Evolutionary conservation across 805 yeast genomes (phyloP), one percentile per base, ranked within the genome.

Genomic region (Scheffersomyces stipitis): DNA sequence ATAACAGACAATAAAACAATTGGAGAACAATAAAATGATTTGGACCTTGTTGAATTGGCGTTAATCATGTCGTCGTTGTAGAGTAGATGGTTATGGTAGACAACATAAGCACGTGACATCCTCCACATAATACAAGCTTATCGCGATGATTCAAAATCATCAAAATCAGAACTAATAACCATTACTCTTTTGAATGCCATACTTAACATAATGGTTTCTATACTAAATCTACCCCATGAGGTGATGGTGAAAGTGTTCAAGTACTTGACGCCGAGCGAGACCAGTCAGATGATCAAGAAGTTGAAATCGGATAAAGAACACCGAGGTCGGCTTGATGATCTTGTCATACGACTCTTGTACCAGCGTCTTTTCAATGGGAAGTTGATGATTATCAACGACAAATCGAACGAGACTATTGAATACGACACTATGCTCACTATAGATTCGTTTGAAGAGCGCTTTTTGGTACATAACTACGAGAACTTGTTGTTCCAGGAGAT

Each of bases 301-400:
- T 23, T 32, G 15, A 18, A 16, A 5, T 15, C 15, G 6, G n/a
- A 17, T 23, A 14, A 16, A 10, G 22, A 9, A 13, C n/a, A 7
- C 15, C 9, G 12, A 18, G 26, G 10, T 18, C 5, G 3, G 26
- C 32, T 5, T 33, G 18, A 3, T 9, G 26, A 23, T 20, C 26
- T 13, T 17, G 17, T 16, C 9, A 20, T 41, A 15, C 15, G 18
- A 10, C 37, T 49, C 10, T 41, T 51, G 12, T 54, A 52, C 36
- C 46, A 46, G 30, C 32, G 62, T 22, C 43, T 55, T 3, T 56
- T 42, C 27, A 39, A 45, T 12, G 57, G 56, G 4, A 46, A 40
- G 15, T 20, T 48, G 20, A 34, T 45, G 24, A 36, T 56, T 5
- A 15, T 30, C 18, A 40, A 46, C 23, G 29, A 37, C 4, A 39